Base-by-base conservation (phyloP, 2,329 filamentous ascomycete species). In the Phyllosticta ampelicida region DNA sequence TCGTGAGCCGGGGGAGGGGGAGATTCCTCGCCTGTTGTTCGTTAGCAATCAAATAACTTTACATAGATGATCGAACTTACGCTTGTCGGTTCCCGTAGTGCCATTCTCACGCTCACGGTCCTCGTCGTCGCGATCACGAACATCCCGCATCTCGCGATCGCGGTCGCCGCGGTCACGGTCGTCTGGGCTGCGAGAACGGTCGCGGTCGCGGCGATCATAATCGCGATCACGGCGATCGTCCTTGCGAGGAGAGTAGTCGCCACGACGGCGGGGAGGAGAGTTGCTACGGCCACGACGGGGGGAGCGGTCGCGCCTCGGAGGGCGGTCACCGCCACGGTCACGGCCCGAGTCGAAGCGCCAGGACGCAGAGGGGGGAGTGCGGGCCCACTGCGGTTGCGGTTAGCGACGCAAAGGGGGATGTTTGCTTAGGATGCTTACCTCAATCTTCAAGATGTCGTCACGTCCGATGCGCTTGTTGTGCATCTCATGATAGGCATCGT, bases 401-500 rank as follows among this genome's bases (percentile, higher is more conserved):
- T 59, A 68, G 67, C 50, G 54, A 11, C 26, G 52, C 26, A 28
- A 19, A 48, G 48, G 5, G 16, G 8, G 26, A 20, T 23, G 48
- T 20, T 23, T 54, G 23, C 20, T 56, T 28, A 30, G 29, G 20
- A 51, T 55, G 65, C 82, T 65, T 77, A 96, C 94, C 83, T 99
- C 94, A 65, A 99, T 97, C 79, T 99, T 99, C 77, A 99, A 73
- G 61, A 96, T 78, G 69, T 99, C 94, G 71, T 99, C 94, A 62
- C 92, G 87, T 53, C 90, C 91, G 66, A 99, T 90, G 65, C 92
- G 90, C 84, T 96, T 96, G 80, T 97, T 97, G 73, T 99, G 94
- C 94, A 99, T 99, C 78, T 99, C 94, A 74, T 99, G 90, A 73
- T 99, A 99, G 53, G 94, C 94, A 77, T 99, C 94, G 74, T 99